Conservation (phyloP, 192 early-diverging fungal genomes). For the Thamnidium elegans region DNA sequence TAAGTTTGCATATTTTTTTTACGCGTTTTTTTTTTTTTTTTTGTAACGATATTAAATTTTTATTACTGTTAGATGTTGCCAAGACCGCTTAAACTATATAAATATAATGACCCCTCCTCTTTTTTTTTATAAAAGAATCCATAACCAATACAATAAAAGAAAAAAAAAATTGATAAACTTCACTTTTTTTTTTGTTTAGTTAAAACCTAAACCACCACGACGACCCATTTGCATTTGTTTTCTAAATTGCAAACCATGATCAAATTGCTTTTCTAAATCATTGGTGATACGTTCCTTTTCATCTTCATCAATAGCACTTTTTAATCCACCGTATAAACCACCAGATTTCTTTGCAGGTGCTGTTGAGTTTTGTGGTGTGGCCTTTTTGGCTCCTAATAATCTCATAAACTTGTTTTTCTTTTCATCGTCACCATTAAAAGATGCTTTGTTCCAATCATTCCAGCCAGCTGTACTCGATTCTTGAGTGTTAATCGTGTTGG, state of each 20-base stretch:
- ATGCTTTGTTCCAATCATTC: constrained; percentile 64
- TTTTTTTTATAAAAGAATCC: background rate
- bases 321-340: constrained; percentile 45
- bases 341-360: constrained; percentile 23
- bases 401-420: constrained; percentile 64
- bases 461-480: constrained; percentile 38
- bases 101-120: no score
- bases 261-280: constrained; percentile 61
- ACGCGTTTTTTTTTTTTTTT: background rate
- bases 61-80: constrained; percentile 13
- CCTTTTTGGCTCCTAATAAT: constrained; percentile 60
- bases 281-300: constrained; percentile 46
- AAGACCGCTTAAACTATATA: constrained; percentile 9
- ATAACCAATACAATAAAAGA: constrained; percentile 1
- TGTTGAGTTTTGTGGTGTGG: background rate
- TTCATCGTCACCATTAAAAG: constrained; percentile 50
- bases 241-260: constrained; percentile 49
- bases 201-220: constrained; percentile 50
- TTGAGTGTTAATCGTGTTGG: background rate
- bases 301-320: constrained; percentile 52
- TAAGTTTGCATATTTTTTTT: constrained; percentile 17
- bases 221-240: constrained; percentile 51
- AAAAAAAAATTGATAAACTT: constrained; percentile 11
- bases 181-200: constrained; percentile 14
- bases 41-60: background rate